Evolutionary conservation across 2,329 filamentous ascomycete genomes (phyloP).

Genomic region (Botrytis sinoallii): DNA sequence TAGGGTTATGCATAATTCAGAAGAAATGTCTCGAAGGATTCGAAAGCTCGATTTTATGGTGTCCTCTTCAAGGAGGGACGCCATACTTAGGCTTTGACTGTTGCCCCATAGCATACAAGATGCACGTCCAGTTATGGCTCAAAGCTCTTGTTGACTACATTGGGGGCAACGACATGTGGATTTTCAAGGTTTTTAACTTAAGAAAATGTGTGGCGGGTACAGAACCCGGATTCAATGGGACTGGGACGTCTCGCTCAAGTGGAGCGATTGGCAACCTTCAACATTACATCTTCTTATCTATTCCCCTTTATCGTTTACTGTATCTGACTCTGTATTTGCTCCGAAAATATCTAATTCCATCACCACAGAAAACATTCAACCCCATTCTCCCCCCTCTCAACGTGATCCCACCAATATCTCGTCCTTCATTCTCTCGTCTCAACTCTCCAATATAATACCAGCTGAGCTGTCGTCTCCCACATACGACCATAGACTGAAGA

Average conservation of each 20-base stretch:
- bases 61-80: rapidly evolving
- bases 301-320: not conserved
- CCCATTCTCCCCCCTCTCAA: not conserved
- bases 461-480: rapidly evolving
- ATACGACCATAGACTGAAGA: conserved; percentile 11
- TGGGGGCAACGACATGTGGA: not conserved
- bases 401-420: not conserved
- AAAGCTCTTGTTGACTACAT: not conserved
- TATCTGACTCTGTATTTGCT: not conserved
- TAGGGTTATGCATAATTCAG: not conserved
- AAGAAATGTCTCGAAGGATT: not conserved
- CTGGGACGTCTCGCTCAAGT: not conserved
- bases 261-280: not conserved
- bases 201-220: not conserved
- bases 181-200: not conserved
- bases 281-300: not conserved
- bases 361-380: not conserved
- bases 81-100: not conserved
- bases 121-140: not conserved
- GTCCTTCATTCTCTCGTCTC: not conserved
- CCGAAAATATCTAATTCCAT: not conserved
- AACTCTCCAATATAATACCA: not conserved
- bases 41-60: not conserved
- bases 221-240: too few relatives aligned
- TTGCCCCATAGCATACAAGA: not conserved